These are phyloP conservation scores for Helianthus annuus DNA, from an alignment of 129 eudicot genomes.

Conservation along the genomic window DNA sequence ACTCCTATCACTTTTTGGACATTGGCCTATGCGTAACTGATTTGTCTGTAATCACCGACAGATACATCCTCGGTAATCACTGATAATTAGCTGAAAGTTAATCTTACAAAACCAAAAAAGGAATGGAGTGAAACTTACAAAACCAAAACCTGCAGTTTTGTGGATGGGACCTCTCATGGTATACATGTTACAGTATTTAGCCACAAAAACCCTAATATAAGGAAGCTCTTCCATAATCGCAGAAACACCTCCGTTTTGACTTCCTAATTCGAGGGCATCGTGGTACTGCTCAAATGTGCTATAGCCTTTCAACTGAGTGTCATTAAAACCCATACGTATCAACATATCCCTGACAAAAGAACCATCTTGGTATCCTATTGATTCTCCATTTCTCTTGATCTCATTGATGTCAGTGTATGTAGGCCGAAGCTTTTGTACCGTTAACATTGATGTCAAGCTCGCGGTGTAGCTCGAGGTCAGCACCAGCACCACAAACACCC, in stretches of 20 bases:
- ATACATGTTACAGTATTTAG: background rate
- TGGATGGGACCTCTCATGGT: background rate
- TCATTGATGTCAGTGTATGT: conserved; percentile 1
- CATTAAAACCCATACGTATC: background rate
- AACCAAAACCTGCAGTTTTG: conserved; percentile 18
- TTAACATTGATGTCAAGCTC: conserved; percentile 46
- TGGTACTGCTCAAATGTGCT: background rate
- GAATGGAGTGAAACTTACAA: background rate
- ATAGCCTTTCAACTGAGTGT: background rate
- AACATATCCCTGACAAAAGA: background rate
- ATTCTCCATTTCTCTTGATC: conserved; percentile 12
- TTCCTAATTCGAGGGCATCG: background rate
- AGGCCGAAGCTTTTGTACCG: conserved; percentile 36
- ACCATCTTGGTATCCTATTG: conserved; percentile 29
- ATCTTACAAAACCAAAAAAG: background rate
- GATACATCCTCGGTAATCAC: too few relatives aligned
- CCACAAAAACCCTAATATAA: background rate
- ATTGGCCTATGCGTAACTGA: too few relatives aligned
- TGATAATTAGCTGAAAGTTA: too few relatives aligned
- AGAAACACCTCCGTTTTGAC: conserved; percentile 4
- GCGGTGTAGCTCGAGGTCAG: conserved; percentile 59
- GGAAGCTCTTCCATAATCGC: conserved; percentile 14
- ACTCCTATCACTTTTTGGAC: too few relatives aligned
- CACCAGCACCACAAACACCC: conserved; percentile 39
- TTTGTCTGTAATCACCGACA: too few relatives aligned